Conservation (phyloP, 352 stramenopile genomes). For the Phytophthora melonis region DNA sequence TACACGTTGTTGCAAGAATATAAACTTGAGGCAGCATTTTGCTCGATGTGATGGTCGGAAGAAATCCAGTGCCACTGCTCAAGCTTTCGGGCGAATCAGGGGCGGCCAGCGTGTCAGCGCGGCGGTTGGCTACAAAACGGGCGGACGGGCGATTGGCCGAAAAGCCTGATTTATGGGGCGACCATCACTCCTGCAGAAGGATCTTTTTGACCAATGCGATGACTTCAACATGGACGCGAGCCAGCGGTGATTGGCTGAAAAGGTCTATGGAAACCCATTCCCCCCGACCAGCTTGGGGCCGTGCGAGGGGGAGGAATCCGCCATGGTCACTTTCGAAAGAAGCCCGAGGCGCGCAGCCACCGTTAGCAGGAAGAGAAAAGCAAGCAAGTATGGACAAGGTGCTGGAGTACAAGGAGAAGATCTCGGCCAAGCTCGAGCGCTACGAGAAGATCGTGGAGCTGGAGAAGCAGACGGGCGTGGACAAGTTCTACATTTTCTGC, state of each 20-base stretch:
- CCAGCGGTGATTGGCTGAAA: constrained; percentile 39
- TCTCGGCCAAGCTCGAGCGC: constrained; percentile 79
- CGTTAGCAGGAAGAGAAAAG: constrained; percentile 2
- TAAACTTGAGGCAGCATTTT: no score
- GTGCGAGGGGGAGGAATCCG: constrained; percentile 28
- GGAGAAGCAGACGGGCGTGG: constrained; percentile 86
- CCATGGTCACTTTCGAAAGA: constrained; percentile 62
- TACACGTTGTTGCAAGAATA: no score
- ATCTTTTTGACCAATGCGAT: constrained; percentile 41
- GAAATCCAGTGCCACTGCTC: constrained; percentile 16
- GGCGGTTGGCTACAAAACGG: constrained; percentile 9
- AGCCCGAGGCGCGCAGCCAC: constrained; percentile 14
- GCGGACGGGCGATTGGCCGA: constrained; percentile 23
- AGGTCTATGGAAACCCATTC: constrained; percentile 4
- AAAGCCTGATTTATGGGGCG: constrained; percentile 27
- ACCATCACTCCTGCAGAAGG: constrained; percentile 35
- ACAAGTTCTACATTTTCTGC: constrained; percentile 91
- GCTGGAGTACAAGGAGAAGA: constrained; percentile 87
- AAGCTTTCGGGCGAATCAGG: constrained; percentile 2
- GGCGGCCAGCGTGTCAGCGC: constrained; percentile 2
- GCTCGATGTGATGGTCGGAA: constrained; percentile 17
- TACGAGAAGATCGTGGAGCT: constrained; percentile 88
- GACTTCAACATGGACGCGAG: constrained; percentile 20
- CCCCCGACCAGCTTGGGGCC: neutral
- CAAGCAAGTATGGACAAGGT: constrained; percentile 77